Base-by-base conservation (phyloP, 2,329 filamentous ascomycete species). In the Colletotrichum musae region DNA sequence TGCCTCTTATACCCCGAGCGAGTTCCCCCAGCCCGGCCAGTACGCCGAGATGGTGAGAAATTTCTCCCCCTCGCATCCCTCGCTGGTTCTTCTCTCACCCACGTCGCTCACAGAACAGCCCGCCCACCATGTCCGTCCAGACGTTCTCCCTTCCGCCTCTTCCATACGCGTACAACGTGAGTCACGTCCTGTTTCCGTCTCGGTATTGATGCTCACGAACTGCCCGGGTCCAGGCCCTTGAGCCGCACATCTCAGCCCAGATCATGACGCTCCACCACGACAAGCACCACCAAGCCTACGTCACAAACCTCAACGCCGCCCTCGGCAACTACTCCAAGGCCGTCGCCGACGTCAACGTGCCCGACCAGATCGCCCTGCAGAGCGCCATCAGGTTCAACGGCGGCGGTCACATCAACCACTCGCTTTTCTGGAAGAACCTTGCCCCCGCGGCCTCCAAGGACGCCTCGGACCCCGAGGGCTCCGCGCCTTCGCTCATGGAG, bases 331-430 rank as follows among this genome's bases (percentile, higher is more conserved):
- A 60, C 45, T 51, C 58, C 82, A 85, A 84, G 64, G 89, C 90
- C 0, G 83, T 93, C 58, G 81, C 85, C 74, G 85, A 87, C 13
- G 90, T 92, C 59, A 65, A 68, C 73, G 88, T 94, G 61, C 82
- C 87, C n/a, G 86, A 93, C n/a, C 91, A 92, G 75, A 83, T 86
- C 32, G 88, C 88, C 71, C 90, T 60, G 13, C 58, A 60, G 18
- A 60, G 41, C 6, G 39, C 51, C 45, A 60, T 97, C 83, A 93
- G 92, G 76, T 97, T 97, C 88, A 94, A 97, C 80, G 94, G 92
- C 59, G 95, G 95, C 51, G 95, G 95, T 6, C 94, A 97, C 85
- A 92, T 97, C 82, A 98, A 98, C 84, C 95, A 97, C 85, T 91
- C 90, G 0, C 89, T 97, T 41, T 97, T 97, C 86, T 98, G 94